Conservation (phyloP, 2,329 filamentous ascomycete species). For the Orbilia javanica region DNA sequence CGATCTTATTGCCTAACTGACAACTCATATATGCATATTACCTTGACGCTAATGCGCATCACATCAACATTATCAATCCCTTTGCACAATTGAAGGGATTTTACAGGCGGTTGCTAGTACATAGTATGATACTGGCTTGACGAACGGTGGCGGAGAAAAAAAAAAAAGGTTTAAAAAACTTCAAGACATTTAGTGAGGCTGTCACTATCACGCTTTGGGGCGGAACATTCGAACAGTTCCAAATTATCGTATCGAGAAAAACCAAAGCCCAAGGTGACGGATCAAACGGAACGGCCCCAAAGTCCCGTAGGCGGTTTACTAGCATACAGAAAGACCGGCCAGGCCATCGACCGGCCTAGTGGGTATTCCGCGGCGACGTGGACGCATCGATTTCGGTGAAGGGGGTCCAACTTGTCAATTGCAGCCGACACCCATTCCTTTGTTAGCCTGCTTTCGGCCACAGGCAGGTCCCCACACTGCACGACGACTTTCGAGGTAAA, state of each 20-base stretch:
- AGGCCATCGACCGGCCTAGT: constrained; percentile 22
- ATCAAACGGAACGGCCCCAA: constrained; percentile 22
- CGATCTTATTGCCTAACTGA: constrained; percentile 33
- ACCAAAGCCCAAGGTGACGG: background rate
- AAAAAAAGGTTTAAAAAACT: background rate
- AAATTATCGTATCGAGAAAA: background rate
- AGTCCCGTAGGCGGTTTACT: background rate
- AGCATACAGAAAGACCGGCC: background rate
- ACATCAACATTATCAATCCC: constrained; percentile 28
- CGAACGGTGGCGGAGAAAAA: background rate
- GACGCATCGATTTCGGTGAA: constrained; percentile 41
- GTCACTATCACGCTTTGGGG: constrained; percentile 32
- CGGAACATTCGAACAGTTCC: constrained; percentile 20
- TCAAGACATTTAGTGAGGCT: constrained; percentile 19
- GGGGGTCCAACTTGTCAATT: constrained; percentile 45
- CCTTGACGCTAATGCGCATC: constrained; percentile 57
- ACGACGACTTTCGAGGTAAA: constrained; percentile 38
- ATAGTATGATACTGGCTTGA: constrained; percentile 41
- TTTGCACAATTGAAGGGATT: constrained; percentile 6
- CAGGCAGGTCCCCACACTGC: constrained; percentile 45
- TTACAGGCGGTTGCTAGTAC: background rate
- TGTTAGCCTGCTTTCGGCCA: constrained; percentile 31
- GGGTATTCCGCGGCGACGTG: constrained; percentile 55
- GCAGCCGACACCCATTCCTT: constrained; percentile 42
- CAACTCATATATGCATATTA: constrained; percentile 48